Evolutionary conservation across 352 stramenopile genomes (phyloP).

Genomic region (Globisporangium okanoganense): DNA sequence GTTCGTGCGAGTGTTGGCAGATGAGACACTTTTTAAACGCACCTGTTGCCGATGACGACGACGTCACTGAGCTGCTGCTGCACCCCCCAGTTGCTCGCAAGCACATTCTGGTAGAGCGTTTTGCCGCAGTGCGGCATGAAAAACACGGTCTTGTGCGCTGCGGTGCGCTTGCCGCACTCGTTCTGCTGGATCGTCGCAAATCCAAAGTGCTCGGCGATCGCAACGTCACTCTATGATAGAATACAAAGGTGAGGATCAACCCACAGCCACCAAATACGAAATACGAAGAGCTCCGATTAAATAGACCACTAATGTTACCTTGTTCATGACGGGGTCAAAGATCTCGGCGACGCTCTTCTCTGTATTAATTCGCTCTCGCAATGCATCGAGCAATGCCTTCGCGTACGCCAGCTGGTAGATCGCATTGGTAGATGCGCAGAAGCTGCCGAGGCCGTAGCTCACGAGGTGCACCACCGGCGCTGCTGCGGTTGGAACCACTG

Average conservation of each 20-base stretch:
- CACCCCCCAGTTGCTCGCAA: constrained; percentile 73
- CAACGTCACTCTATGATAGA: constrained; percentile 44
- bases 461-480: constrained; percentile 30
- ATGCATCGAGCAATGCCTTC: constrained; percentile 30
- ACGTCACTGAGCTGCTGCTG: constrained; percentile 27
- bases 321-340: constrained; percentile 80
- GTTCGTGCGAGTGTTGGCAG: not conserved
- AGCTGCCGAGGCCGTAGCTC: constrained; percentile 74
- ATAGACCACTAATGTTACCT: constrained; percentile 23
- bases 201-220: constrained; percentile 39
- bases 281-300: not conserved
- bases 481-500: constrained; percentile 8
- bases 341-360: constrained; percentile 27
- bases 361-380: constrained; percentile 6
- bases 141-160: constrained; percentile 62
- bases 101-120: constrained; percentile 86
- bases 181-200: constrained; percentile 56
- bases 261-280: not conserved
- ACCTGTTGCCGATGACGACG: constrained; percentile 88
- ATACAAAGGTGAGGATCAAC: not conserved
- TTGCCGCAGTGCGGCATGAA: constrained; percentile 92
- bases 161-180: constrained; percentile 46
- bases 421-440: constrained; percentile 69
- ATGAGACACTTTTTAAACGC: not conserved
- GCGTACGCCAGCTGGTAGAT: constrained; percentile 71